phyloP scores from a whole-genome alignment of 495 filamentous ascomycete genomes.

The Pyronema domesticum region DNA sequence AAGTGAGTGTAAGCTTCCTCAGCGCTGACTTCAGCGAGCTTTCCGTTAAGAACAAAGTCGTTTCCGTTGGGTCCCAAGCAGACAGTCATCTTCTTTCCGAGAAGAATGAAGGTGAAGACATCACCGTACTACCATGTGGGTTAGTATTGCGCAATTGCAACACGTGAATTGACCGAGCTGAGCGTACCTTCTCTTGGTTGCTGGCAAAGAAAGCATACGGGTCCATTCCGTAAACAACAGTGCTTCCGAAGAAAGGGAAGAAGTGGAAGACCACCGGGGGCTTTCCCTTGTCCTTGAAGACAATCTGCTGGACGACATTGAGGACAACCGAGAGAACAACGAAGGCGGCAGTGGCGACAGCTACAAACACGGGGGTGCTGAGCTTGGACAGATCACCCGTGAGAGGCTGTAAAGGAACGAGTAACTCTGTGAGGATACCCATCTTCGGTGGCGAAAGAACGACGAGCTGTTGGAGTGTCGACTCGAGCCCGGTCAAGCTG shows the following conservation, averaged over 20 bases:
- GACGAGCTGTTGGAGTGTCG: background rate
- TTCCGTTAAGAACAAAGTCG: conserved; percentile 75
- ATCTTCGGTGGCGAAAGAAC: conserved; percentile 2
- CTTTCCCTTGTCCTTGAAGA: conserved; percentile 53
- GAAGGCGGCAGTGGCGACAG: conserved; percentile 25
- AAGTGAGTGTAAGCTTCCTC: conserved; percentile 69
- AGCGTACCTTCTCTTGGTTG: conserved; percentile 46
- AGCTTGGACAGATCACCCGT: conserved; percentile 28
- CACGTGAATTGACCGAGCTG: background rate
- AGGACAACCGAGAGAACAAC: conserved; percentile 38
- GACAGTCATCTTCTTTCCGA: conserved; percentile 60
- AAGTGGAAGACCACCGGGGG: conserved; percentile 72
- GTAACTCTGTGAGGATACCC: conserved; percentile 16
- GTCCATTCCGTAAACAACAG: conserved; percentile 66
- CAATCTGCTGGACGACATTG: conserved; percentile 50
- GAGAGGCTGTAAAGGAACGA: conserved; percentile 14
- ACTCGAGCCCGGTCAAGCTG: too few species aligned
- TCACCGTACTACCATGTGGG: conserved; percentile 45
- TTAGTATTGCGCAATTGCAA: conserved; percentile 3
- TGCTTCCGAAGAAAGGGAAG: conserved; percentile 64
- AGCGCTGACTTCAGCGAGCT: conserved; percentile 60
- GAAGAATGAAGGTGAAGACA: conserved; percentile 60
- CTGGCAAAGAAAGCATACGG: conserved; percentile 61
- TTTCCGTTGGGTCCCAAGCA: conserved; percentile 64
- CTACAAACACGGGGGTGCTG: conserved; percentile 26